phyloP scores from a whole-genome alignment of 495 filamentous ascomycete genomes.

The Entonaema liquescens region DNA sequence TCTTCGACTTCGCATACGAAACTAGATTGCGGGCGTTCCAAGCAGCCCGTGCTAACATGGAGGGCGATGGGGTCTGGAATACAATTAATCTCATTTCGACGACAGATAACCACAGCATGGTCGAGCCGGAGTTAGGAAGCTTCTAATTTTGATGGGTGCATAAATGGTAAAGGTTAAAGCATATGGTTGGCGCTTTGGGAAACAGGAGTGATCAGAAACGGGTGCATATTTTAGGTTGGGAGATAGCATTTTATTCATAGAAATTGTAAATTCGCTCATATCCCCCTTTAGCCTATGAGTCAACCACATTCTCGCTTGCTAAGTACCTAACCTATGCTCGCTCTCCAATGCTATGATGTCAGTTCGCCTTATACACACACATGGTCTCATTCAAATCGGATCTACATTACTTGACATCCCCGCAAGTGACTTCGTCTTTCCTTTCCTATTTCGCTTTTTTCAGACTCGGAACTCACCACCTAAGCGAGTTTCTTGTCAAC shows the following conservation, averaged over 20 bases:
- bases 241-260: conserved; percentile 8
- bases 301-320: conserved; percentile 12
- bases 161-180: neutral
- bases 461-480: conserved; percentile 13
- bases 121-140: conserved; percentile 46
- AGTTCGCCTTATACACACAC: neutral
- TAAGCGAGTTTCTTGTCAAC: conserved; percentile 65
- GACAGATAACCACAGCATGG: conserved; percentile 47
- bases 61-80: conserved; percentile 21
- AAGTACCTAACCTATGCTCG: conserved; percentile 8
- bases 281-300: conserved; percentile 5
- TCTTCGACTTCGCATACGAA: conserved; percentile 45
- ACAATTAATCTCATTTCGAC: conserved; percentile 51
- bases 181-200: conserved; percentile 17
- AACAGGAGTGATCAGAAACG: neutral
- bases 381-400: neutral
- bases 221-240: neutral
- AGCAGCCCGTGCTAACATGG: conserved; percentile 41
- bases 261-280: conserved; percentile 6
- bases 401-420: neutral
- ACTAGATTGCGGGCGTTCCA: conserved; percentile 45
- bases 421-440: neutral
- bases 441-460: neutral
- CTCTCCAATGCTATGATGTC: conserved; percentile 15
- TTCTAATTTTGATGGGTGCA: neutral